These are phyloP conservation scores for Tylopilus rubrobrunneus DNA, from an alignment of 768 basidiomycete species.

Conservation along the genomic window DNA sequence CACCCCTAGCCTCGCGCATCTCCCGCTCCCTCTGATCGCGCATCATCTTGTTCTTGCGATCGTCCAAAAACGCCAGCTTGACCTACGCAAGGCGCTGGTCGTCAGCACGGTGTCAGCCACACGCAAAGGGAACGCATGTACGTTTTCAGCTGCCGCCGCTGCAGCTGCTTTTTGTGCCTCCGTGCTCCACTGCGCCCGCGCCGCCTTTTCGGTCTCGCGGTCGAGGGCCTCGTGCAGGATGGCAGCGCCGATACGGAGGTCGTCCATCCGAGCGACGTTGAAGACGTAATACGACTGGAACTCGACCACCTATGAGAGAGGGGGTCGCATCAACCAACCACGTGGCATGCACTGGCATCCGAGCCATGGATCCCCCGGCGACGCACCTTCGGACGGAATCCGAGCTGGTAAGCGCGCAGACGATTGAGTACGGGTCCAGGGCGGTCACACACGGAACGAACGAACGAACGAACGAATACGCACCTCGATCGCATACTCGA, in stretches of 20 bases:
- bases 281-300: conserved; percentile 76
- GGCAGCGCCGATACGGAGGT: conserved; percentile 59
- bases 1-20: conserved; percentile 41
- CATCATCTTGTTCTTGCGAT: conserved; percentile 55
- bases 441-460: too few relatives aligned
- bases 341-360: too few relatives aligned
- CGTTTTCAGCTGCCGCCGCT: conserved; percentile 54
- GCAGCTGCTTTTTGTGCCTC: conserved; percentile 57
- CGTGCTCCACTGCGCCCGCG: conserved; percentile 44
- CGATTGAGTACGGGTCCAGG: too few relatives aligned
- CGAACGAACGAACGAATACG: background rate
- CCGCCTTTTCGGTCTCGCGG: conserved; percentile 46
- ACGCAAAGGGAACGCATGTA: conserved; percentile 17
- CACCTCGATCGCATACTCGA: conserved; percentile 76
- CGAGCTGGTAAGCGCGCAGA: conserved; percentile 43
- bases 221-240: conserved; percentile 63
- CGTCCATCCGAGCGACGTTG: conserved; percentile 45
- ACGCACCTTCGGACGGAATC: conserved; percentile 66
- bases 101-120: too few relatives aligned
- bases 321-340: too few relatives aligned
- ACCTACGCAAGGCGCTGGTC: conserved; percentile 44
- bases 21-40: conserved; percentile 59
- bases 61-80: conserved; percentile 77
- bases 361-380: background rate
- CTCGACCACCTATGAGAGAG: conserved; percentile 47